Evolutionary conservation across 148 eudicot genomes (phyloP), one percentile per base, ranked within the genome.

Genomic region (Talinum fruticosum): DNA sequence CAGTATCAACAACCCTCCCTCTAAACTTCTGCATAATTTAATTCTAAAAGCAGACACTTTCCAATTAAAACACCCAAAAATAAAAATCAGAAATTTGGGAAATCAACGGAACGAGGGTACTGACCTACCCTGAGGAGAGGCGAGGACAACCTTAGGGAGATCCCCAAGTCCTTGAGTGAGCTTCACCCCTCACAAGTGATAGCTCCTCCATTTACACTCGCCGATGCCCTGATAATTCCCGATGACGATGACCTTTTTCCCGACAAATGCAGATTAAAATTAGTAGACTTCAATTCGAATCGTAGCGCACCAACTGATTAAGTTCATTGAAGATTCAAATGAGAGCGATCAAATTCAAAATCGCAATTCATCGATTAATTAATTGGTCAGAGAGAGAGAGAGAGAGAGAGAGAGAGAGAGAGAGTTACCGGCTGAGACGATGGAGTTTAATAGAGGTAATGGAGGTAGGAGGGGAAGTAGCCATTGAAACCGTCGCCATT

Each of bases 81-180:
- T 23, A 38, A 37, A 8, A 38, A 69, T 54, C 14, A 24, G 3
- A 2, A 15, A 41, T 2, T 69, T 37, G 53, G 54, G 49, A 71
- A 44, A 76, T 36, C 47, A 36, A 32, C n/a, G 33, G 30, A 74
- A 49, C 13, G 51, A 75, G 36, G 62, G 8, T 61, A 73, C 67
- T 28, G 75, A 89, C 97, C 95, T 93, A 79, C 99, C 99, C 73
- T 86, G 79, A 54, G 90, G 79, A 86, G 93, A 84, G 68, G 93
- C 86, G 76, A 96, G 89, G 8, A 84, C 82, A 69, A 96, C 87
- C 82, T 96, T 96, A n/a, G 95, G 91, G 66, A 96, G 88, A 83
- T 89, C 81, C 24, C 98, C 97, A 62, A 77, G 38, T 37, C 99
- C 99, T 73, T 89, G 66, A 33, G 89, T 76, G 64, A 91, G 62